Evolutionary conservation across 116 monocot genomes (phyloP).

Genomic region (Zostera marina): DNA sequence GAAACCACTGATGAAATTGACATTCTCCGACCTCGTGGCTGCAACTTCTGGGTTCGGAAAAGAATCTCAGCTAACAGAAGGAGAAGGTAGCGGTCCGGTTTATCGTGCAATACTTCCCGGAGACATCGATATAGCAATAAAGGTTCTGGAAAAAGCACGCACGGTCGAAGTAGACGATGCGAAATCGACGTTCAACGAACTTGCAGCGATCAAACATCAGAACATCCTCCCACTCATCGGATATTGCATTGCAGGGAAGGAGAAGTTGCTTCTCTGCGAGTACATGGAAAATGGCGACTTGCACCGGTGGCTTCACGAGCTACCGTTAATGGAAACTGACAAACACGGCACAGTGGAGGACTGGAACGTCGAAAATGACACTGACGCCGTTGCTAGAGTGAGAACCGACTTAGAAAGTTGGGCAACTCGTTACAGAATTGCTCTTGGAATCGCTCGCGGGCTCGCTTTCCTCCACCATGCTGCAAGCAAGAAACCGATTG

Average conservation of each 20-base stretch:
- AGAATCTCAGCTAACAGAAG: constrained; percentile 72
- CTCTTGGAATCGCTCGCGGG: constrained; percentile 52
- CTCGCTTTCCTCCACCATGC: constrained; percentile 85
- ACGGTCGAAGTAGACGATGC: constrained; percentile 20
- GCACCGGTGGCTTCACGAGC: constrained; percentile 83
- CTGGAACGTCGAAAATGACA: constrained; percentile 23
- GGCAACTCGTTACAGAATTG: constrained; percentile 60
- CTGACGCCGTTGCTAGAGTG: not conserved
- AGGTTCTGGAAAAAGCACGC: constrained; percentile 28
- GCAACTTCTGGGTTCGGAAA: constrained; percentile 68
- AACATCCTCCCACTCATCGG: constrained; percentile 78
- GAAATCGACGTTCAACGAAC: constrained; percentile 20
- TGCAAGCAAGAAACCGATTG: constrained; percentile 30
- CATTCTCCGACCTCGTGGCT: constrained; percentile 41
- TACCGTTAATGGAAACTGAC: constrained; percentile 30
- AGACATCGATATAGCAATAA: constrained; percentile 67
- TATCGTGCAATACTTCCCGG: constrained; percentile 62
- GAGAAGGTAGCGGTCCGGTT: constrained; percentile 35
- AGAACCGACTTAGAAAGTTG: constrained; percentile 14
- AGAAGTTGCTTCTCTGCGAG: constrained; percentile 59
- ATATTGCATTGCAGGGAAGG: constrained; percentile 63
- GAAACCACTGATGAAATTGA: constrained; percentile 70
- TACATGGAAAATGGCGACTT: constrained; percentile 91
- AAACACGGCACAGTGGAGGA: constrained; percentile 16
- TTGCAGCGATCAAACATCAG: constrained; percentile 40